These are phyloP conservation scores for Gossypium turneri DNA, from an alignment of 345 rosid genomes.

Conservation along the genomic window DNA sequence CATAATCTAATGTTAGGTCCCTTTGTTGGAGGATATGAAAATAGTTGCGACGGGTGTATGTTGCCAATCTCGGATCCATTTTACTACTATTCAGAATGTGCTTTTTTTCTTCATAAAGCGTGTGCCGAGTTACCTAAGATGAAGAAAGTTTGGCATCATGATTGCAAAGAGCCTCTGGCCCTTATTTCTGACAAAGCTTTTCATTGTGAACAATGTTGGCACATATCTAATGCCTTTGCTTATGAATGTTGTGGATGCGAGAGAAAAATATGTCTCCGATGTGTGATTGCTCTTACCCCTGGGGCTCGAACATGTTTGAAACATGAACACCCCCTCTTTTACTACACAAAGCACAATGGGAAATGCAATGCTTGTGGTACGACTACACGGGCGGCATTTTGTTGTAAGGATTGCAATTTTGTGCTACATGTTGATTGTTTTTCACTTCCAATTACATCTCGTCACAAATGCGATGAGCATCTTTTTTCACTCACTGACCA, in stretches of 20 bases:
- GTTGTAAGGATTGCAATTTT: background rate
- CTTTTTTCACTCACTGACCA: too few species aligned
- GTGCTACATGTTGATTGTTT: too few species aligned
- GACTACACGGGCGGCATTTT: background rate
- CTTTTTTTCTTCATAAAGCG: too few species aligned
- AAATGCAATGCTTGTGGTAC: background rate
- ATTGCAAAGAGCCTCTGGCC: background rate
- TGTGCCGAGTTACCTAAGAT: background rate
- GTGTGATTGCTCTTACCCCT: background rate
- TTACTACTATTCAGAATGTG: too few species aligned
- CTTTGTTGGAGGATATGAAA: too few species aligned
- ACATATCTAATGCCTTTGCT: too few species aligned
- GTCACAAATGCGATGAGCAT: too few species aligned
- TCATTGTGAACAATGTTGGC: rapidly evolving
- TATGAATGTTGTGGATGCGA: background rate
- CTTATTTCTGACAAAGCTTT: too few species aligned
- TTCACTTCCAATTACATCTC: too few species aligned
- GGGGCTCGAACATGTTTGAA: background rate
- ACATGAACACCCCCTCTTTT: background rate
- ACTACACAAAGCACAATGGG: background rate
- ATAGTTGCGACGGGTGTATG: too few species aligned
- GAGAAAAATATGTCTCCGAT: background rate
- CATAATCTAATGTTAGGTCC: too few species aligned
- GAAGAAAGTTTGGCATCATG: background rate
- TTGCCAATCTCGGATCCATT: too few species aligned